Evolutionary conservation across 1,284 basidiomycete species (phyloP).

Genomic region (Ustilago bromivora): DNA sequence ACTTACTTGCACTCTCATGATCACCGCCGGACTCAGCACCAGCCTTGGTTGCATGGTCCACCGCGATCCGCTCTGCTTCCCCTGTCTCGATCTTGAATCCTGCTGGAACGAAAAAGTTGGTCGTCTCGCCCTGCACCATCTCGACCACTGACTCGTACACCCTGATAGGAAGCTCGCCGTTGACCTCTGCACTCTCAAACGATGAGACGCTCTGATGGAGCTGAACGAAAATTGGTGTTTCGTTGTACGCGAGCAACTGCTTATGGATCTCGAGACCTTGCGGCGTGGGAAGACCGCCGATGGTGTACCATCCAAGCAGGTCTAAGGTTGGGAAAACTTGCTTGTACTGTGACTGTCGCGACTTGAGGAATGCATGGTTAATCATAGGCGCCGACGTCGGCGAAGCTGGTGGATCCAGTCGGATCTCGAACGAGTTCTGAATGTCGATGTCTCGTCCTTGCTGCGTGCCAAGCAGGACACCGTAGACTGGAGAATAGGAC

Average conservation of each 20-base stretch:
- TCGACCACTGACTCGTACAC: conserved; percentile 62
- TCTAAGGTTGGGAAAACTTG: conserved; percentile 97
- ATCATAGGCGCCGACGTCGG: conserved; percentile 17
- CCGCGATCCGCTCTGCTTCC: conserved; percentile 97
- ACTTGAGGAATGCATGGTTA: conserved; percentile 76
- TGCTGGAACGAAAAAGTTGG: conserved; percentile 78
- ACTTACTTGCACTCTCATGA: conserved; percentile 71
- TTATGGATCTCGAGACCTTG: conserved; percentile 85
- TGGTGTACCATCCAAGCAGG: conserved; percentile 96
- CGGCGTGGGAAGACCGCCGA: conserved; percentile 78
- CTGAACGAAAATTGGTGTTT: conserved; percentile 72
- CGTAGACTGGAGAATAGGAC: conserved; percentile 75
- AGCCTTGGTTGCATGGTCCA: conserved; percentile 93
- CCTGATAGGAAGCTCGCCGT: conserved; percentile 58
- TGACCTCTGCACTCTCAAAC: conserved; percentile 34
- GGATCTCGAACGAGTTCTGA: conserved; percentile 93
- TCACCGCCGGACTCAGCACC: conserved; percentile 79
- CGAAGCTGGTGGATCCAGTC: conserved; percentile 69
- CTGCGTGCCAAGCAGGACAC: conserved; percentile 93
- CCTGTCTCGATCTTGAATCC: conserved; percentile 92
- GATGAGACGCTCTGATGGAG: conserved; percentile 70
- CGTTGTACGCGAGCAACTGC: conserved; percentile 74
- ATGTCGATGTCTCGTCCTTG: conserved; percentile 93
- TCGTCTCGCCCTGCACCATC: conserved; percentile 43
- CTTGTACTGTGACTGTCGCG: conserved; percentile 91